These are phyloP conservation scores for Kockovaella imperatae DNA, from an alignment of 768 basidiomycete genomes.

Conservation along the genomic window DNA sequence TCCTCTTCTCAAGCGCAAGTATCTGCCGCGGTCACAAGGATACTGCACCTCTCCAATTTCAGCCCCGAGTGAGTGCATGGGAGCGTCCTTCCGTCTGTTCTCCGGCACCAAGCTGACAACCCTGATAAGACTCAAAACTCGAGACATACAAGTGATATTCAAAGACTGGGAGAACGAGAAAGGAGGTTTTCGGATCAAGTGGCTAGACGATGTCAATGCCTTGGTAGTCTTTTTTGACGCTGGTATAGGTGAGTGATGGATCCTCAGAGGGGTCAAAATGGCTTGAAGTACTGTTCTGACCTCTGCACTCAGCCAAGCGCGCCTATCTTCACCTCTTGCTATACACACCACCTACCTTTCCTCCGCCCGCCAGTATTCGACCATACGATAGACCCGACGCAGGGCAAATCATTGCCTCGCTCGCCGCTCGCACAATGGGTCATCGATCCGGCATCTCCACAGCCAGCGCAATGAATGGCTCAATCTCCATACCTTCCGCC, in stretches of 20 bases:
- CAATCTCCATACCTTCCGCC: neutral
- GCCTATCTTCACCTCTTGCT: conserved; percentile 88
- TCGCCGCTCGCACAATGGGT: conserved; percentile 43
- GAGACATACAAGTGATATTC: conserved; percentile 88
- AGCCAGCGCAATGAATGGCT: neutral
- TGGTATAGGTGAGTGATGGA: conserved; percentile 61
- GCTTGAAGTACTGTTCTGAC: neutral
- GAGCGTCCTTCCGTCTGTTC: neutral
- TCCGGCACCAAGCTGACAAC: conserved; percentile 1
- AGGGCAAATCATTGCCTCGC: conserved; percentile 50
- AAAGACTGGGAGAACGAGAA: conserved; percentile 73
- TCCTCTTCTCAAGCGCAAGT: conserved; percentile 45
- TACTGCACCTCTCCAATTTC: conserved; percentile 86
- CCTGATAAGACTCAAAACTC: conserved; percentile 65
- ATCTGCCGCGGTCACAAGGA: conserved; percentile 91
- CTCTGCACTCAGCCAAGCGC: conserved; percentile 63
- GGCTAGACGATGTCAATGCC: conserved; percentile 93
- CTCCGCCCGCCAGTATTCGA: conserved; percentile 51
- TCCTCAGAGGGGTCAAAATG: neutral
- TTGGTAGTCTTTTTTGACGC: conserved; percentile 91
- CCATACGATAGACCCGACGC: conserved; percentile 96
- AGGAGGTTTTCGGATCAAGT: conserved; percentile 98
- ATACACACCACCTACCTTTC: conserved; percentile 54
- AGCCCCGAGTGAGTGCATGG: conserved; percentile 56
- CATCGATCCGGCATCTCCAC: conserved; percentile 28